Evolutionary conservation across 345 rosid species (phyloP).

Genomic region (Syzygium jambos): DNA sequence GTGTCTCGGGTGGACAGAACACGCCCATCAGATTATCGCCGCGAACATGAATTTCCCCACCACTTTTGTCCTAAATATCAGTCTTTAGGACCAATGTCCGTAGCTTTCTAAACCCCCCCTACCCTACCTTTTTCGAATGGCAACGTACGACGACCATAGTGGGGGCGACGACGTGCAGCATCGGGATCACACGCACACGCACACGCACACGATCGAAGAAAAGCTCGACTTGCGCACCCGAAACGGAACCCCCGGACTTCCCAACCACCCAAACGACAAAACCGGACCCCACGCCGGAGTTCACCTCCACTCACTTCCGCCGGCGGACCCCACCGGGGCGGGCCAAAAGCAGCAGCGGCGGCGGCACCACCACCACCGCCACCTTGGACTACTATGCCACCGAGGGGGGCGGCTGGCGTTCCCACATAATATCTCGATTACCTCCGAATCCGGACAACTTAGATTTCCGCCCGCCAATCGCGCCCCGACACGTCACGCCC

Average conservation of each 20-base stretch:
- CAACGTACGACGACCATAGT: not conserved
- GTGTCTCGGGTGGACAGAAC: not conserved
- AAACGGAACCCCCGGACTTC: not conserved
- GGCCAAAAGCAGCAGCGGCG: too few species aligned
- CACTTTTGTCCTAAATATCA: too few species aligned
- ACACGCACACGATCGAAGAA: not conserved
- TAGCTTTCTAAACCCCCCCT: not conserved
- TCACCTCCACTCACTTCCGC: not conserved
- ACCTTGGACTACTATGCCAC: not conserved
- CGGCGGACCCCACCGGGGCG: not conserved
- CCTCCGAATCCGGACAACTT: constrained; percentile 12
- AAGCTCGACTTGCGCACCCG: not conserved
- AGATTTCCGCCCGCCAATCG: constrained; percentile 2
- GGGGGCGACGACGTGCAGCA: not conserved
- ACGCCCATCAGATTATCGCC: not conserved
- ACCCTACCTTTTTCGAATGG: not conserved
- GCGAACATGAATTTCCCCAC: not conserved
- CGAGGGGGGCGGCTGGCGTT: not conserved
- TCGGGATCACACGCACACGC: not conserved
- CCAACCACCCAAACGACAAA: not conserved
- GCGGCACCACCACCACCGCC: not conserved
- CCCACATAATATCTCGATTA: not conserved
- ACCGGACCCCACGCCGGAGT: not conserved
- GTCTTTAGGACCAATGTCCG: too few species aligned
- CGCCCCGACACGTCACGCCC: constrained; percentile 10